These are phyloP conservation scores for Multifurca ochricompacta DNA, from an alignment of 768 basidiomycete genomes.

Conservation along the genomic window DNA sequence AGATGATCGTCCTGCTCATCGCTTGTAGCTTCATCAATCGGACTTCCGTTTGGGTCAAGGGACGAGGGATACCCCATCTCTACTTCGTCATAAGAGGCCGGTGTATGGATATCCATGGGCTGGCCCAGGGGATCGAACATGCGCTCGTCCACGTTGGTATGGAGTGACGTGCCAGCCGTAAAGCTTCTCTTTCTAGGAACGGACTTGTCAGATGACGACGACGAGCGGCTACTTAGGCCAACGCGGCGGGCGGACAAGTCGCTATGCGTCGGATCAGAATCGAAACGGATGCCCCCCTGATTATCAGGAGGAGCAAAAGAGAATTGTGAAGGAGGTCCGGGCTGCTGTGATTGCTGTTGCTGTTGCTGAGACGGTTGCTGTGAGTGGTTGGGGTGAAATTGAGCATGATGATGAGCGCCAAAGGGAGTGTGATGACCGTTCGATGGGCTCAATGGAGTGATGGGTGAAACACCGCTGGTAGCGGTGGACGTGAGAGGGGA, in stretches of 20 bases:
- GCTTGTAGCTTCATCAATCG: constrained; percentile 32
- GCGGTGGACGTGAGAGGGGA: constrained; percentile 33
- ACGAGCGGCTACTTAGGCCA: constrained; percentile 32
- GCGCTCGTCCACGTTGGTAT: constrained; percentile 29
- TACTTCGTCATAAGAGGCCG: constrained; percentile 48
- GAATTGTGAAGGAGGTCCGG: constrained; percentile 31
- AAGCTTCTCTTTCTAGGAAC: constrained; percentile 65
- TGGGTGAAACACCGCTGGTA: constrained; percentile 31
- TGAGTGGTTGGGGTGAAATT: constrained; percentile 27
- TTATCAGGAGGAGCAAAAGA: constrained; percentile 39
- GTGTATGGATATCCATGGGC: constrained; percentile 28
- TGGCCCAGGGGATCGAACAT: constrained; percentile 29
- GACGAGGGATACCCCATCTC: constrained; percentile 39
- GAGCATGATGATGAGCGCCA: constrained; percentile 36
- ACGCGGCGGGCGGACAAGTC: constrained; percentile 31
- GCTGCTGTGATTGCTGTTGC: constrained; percentile 27
- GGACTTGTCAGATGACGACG: constrained; percentile 47
- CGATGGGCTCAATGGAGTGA: constrained; percentile 54
- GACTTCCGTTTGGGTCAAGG: constrained; percentile 44
- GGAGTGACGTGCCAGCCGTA: constrained; percentile 35
- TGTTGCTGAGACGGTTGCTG: not conserved
- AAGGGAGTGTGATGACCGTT: constrained; percentile 37
- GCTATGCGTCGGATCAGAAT: constrained; percentile 24
- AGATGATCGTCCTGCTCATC: constrained; percentile 31
- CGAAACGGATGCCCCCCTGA: constrained; percentile 28